phyloP scores from a whole-genome alignment of 768 basidiomycete genomes.

The Pleurotus djamor region DNA sequence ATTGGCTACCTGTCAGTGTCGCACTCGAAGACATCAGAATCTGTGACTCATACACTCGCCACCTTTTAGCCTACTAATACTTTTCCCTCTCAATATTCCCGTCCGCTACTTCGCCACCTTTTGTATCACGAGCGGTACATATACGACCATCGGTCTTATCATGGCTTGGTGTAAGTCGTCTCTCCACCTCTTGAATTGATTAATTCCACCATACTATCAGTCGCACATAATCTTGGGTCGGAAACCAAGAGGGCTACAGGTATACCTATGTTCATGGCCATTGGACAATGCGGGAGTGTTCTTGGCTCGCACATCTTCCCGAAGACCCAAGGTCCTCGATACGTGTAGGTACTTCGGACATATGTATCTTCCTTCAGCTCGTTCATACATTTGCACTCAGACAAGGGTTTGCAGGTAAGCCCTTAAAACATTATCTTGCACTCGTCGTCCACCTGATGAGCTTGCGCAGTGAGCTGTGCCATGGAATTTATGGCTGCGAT shows the following conservation, averaged over 20 bases:
- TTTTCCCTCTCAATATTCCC: slow-evolving; percentile 49
- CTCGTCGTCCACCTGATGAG: neutral
- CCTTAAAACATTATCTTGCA: neutral
- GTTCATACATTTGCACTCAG: slow-evolving; percentile 23
- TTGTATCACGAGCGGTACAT: slow-evolving; percentile 75
- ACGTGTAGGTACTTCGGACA: slow-evolving; percentile 40
- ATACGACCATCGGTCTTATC: slow-evolving; percentile 69
- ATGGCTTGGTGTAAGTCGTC: slow-evolving; percentile 84
- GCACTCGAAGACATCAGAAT: neutral
- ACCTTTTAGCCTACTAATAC: slow-evolving; percentile 47
- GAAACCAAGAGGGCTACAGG: slow-evolving; percentile 78
- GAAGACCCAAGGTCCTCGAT: slow-evolving; percentile 57
- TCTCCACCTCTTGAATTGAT: too few species aligned
- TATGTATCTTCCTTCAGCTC: neutral
- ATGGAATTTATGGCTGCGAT: slow-evolving; percentile 53
- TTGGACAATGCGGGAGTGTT: slow-evolving; percentile 75
- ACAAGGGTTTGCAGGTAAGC: slow-evolving; percentile 56
- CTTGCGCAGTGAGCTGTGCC: slow-evolving; percentile 37
- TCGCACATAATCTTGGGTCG: slow-evolving; percentile 73
- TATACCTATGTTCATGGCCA: slow-evolving; percentile 77
- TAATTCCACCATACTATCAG: slow-evolving; percentile 31
- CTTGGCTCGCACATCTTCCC: slow-evolving; percentile 74
- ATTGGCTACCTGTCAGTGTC: slow-evolving; percentile 61
- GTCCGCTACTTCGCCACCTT: slow-evolving; percentile 77
- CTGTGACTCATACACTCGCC: neutral